Conservation (phyloP, 228 moss, liverwort and hornwort species). For the Sphagnum magellanicum region DNA sequence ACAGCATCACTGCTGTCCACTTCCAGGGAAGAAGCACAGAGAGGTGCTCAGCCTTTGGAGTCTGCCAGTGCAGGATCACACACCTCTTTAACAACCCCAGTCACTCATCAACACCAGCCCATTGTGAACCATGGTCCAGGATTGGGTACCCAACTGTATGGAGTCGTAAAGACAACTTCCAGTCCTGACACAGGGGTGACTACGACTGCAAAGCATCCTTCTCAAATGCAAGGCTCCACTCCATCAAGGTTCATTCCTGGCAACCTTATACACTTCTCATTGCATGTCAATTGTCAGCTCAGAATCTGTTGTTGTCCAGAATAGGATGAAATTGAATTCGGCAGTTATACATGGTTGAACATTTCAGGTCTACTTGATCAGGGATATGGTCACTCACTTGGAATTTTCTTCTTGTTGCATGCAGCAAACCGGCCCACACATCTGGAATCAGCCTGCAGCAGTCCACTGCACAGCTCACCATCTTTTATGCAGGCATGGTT, state of each 20-base stretch:
- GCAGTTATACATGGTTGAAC: background rate
- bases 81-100: conserved; percentile 4
- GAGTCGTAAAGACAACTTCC: conserved; percentile 7
- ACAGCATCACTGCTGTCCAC: conserved; percentile 17
- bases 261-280: background rate
- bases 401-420: conserved; percentile 2
- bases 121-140: conserved; percentile 3
- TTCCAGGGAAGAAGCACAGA: conserved; percentile 17
- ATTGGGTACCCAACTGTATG: conserved; percentile 14
- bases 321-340: background rate
- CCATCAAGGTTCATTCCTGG: background rate
- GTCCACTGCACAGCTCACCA: conserved; percentile 35
- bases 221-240: conserved; percentile 1
- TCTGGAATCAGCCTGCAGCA: conserved; percentile 14
- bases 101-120: conserved; percentile 12
- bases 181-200: conserved; percentile 15
- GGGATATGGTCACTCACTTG: background rate
- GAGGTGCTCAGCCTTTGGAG: conserved; percentile 27
- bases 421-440: conserved; percentile 13
- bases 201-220: conserved; percentile 11
- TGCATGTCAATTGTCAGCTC: background rate
- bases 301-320: no score
- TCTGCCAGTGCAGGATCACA: conserved; percentile 16
- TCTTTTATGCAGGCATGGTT: conserved; percentile 48
- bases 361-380: background rate